Evolutionary conservation across 2,329 filamentous ascomycete species (phyloP).

Genomic region (Nemania sp.): DNA sequence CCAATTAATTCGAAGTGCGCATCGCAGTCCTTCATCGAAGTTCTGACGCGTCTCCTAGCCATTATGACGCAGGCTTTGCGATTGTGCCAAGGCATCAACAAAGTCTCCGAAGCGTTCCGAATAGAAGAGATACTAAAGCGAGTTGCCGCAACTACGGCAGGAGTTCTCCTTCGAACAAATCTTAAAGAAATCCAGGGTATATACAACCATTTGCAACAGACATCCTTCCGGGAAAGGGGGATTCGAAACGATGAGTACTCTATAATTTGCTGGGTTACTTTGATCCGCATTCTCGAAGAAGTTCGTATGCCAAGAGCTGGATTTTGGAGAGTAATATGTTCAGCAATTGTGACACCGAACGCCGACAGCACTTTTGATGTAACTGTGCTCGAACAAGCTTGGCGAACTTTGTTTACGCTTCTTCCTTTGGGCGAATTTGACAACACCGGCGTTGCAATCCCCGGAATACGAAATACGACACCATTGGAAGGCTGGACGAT

Average conservation of each 20-base stretch:
- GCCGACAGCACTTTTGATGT: constrained; percentile 57
- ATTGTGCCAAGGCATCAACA: constrained; percentile 56
- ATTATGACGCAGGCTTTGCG: constrained; percentile 56
- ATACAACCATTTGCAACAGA: constrained; percentile 62
- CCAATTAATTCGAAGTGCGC: constrained; percentile 36
- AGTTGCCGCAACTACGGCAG: constrained; percentile 55
- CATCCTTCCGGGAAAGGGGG: constrained; percentile 62
- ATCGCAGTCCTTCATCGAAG: constrained; percentile 52
- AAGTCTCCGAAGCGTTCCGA: constrained; percentile 55
- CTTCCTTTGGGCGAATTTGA: constrained; percentile 73
- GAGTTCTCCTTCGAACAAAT: constrained; percentile 58
- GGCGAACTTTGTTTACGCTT: constrained; percentile 70
- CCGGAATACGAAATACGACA: constrained; percentile 53
- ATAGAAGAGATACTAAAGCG: constrained; percentile 63
- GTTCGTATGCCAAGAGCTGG: constrained; percentile 63
- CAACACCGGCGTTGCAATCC: constrained; percentile 61
- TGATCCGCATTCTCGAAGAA: constrained; percentile 66
- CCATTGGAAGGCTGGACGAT: constrained; percentile 70
- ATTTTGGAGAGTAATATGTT: constrained; percentile 71
- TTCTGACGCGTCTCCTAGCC: constrained; percentile 55
- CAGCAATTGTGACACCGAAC: constrained; percentile 55
- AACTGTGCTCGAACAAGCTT: constrained; percentile 65
- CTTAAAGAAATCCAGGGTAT: constrained; percentile 58
- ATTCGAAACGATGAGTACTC: constrained; percentile 60
- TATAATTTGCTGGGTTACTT: constrained; percentile 68